Conservation (phyloP, 345 rosid species). For the Physaria fendleri region DNA sequence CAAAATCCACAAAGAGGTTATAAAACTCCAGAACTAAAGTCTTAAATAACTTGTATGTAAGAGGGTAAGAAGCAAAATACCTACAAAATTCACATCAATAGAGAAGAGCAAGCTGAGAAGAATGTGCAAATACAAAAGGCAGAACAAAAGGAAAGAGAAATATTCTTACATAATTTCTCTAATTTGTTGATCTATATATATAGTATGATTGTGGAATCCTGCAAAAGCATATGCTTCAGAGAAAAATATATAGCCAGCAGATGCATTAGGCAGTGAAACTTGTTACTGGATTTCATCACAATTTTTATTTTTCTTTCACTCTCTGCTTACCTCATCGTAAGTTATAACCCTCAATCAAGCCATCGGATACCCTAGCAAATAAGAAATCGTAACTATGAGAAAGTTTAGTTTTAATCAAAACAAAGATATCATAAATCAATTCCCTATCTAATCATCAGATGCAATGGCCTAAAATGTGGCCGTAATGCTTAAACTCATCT, state of each 20-base stretch:
- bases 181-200: constrained; percentile 1
- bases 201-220: constrained; percentile 10
- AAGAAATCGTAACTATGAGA: not conserved
- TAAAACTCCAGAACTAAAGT: not conserved
- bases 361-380: not conserved
- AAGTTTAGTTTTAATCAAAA: not conserved
- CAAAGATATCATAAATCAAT: not conserved
- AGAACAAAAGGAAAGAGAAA: not conserved
- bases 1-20: not conserved
- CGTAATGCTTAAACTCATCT: not conserved
- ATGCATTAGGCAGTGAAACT: constrained; percentile 27
- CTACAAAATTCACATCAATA: constrained; percentile 28
- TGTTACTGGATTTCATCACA: constrained; percentile 16
- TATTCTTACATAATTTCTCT: constrained; percentile 16
- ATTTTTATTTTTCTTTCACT: not conserved
- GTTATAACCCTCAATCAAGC: not conserved
- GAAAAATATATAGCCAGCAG: constrained; percentile 8
- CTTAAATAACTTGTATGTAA: constrained; percentile 8
- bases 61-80: constrained; percentile 9
- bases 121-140: not conserved
- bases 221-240: constrained; percentile 14
- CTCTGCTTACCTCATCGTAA: constrained; percentile 14
- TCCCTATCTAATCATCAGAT: not conserved
- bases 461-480: not conserved
- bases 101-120: constrained; percentile 13